These are phyloP conservation scores for Pulveroboletus sp. DNA, from an alignment of 768 basidiomycete genomes.

Conservation along the genomic window DNA sequence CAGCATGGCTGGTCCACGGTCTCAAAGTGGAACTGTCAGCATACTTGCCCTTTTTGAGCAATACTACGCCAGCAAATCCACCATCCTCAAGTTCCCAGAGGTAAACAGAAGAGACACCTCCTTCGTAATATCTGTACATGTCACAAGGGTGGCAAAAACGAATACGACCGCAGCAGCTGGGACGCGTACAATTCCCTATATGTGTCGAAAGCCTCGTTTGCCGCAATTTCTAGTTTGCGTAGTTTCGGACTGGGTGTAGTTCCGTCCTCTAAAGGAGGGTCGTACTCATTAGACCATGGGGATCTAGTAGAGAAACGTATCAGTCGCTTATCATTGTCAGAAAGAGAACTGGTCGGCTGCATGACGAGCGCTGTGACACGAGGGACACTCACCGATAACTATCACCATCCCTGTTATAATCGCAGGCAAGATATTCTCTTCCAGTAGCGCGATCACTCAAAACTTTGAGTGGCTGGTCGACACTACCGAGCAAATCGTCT, in stretches of 20 bases:
- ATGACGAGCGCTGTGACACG: not conserved
- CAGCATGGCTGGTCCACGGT: not conserved
- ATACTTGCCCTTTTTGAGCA: constrained; percentile 86
- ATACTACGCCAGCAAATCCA: constrained; percentile 93
- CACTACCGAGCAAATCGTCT: constrained; percentile 91
- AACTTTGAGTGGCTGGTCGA: constrained; percentile 90
- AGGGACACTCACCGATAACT: constrained; percentile 60
- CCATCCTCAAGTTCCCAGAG: constrained; percentile 98
- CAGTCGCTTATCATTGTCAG: constrained; percentile 2
- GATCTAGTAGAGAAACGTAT: constrained; percentile 61
- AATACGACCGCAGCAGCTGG: not conserved
- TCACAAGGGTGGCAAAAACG: not conserved
- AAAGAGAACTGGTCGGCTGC: not conserved
- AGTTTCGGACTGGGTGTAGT: constrained; percentile 82
- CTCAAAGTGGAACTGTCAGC: not conserved
- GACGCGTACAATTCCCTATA: constrained; percentile 85
- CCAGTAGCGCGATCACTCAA: constrained; percentile 77
- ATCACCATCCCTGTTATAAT: constrained; percentile 91
- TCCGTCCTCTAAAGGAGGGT: constrained; percentile 86
- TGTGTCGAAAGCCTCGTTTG: constrained; percentile 96
- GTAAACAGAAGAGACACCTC: constrained; percentile 96
- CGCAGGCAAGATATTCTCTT: constrained; percentile 89
- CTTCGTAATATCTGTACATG: constrained; percentile 83
- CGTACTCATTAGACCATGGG: constrained; percentile 98
- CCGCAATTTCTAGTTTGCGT: constrained; percentile 86